Conservation (phyloP, 164 flowering plant genomes). For the Brasenia schreberi region DNA sequence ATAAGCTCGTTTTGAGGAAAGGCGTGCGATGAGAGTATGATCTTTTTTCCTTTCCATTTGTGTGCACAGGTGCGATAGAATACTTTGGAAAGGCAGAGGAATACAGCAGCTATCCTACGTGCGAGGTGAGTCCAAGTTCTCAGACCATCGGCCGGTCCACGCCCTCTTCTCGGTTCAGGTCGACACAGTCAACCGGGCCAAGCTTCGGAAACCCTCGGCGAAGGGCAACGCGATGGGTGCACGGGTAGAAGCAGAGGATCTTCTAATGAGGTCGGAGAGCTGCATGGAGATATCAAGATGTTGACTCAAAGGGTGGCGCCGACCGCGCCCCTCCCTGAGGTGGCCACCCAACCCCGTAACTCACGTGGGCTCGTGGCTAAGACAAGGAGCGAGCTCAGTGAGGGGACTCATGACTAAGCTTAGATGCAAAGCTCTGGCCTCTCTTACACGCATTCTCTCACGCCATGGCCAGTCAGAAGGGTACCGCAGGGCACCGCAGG, state of each 20-base stretch:
- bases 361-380: too few relatives aligned
- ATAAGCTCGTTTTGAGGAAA: too few relatives aligned
- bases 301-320: background rate
- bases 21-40: too few relatives aligned
- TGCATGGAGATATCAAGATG: conserved; percentile 9
- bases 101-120: conserved; percentile 53
- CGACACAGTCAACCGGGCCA: conserved; percentile 12
- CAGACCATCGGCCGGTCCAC: conserved; percentile 78
- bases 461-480: too few relatives aligned
- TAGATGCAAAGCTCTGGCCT: too few relatives aligned
- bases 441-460: too few relatives aligned
- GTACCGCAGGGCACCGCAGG: too few relatives aligned
- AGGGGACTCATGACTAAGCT: too few relatives aligned
- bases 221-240: conserved; percentile 12
- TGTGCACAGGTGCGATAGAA: conserved; percentile 78
- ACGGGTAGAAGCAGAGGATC: conserved; percentile 36
- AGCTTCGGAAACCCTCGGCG: conserved; percentile 2
- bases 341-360: too few relatives aligned
- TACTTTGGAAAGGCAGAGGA: conserved; percentile 77
- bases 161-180: conserved; percentile 52
- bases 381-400: too few relatives aligned
- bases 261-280: conserved; percentile 23
- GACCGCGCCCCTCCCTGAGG: background rate
- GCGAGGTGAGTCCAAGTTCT: conserved; percentile 66
- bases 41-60: too few relatives aligned